Evolutionary conservation across 2,329 filamentous ascomycete species (phyloP).

Genomic region (Diaporthe australafricana): DNA sequence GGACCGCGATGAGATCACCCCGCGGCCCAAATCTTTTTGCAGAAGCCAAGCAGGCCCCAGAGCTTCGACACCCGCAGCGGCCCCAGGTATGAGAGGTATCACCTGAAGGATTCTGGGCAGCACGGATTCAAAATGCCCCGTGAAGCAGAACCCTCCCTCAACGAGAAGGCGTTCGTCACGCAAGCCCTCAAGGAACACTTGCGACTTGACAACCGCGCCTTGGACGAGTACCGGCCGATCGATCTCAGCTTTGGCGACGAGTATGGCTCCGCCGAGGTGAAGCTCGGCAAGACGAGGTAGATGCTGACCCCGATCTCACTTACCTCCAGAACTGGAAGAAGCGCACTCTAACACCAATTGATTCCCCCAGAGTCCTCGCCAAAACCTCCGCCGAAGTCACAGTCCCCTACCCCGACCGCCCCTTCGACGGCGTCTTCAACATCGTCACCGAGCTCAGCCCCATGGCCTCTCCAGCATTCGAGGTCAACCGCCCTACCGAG

Average conservation of each 20-base stretch:
- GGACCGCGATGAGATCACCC: constrained; percentile 29
- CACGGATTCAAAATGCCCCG: constrained; percentile 77
- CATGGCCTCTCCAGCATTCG: constrained; percentile 91
- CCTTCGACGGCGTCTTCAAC: constrained; percentile 94
- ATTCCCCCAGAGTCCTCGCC: constrained; percentile 75
- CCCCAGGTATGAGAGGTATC: constrained; percentile 35
- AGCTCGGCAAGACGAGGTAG: constrained; percentile 90
- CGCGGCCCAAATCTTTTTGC: constrained; percentile 34
- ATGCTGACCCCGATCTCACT: constrained; percentile 27
- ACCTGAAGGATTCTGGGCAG: constrained; percentile 40
- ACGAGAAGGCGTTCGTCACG: constrained; percentile 87
- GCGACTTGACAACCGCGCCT: constrained; percentile 84
- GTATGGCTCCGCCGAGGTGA: constrained; percentile 89
- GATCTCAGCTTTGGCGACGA: constrained; percentile 88
- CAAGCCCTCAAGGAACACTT: constrained; percentile 84
- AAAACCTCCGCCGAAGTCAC: constrained; percentile 91
- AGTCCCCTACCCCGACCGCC: constrained; percentile 85
- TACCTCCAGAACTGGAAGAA: neutral
- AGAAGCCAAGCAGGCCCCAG: neutral
- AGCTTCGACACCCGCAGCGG: constrained; percentile 17
- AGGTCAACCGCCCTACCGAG: constrained; percentile 85
- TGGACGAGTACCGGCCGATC: constrained; percentile 83
- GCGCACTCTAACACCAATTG: constrained; percentile 25
- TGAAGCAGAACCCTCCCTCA: constrained; percentile 89
- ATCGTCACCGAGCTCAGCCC: constrained; percentile 92